Evolutionary conservation across 192 early-diverging fungal genomes (phyloP), one percentile per base, ranked within the genome.

Genomic region (Spizellomyces punctatus): DNA sequence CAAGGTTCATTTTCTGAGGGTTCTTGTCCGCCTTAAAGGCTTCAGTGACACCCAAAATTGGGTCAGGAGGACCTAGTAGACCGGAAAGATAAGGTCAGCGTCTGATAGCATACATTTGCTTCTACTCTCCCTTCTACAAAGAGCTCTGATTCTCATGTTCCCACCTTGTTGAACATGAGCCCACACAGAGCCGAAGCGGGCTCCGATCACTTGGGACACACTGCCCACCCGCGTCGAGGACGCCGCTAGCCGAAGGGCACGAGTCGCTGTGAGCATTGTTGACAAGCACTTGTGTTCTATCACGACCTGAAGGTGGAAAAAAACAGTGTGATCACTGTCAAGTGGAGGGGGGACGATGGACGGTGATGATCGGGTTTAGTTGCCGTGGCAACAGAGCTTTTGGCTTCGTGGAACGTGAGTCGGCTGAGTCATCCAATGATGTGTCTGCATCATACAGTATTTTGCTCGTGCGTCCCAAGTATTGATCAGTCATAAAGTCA

Each of bases 1-100:
- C 96, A 49, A 99, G 83, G 88, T 98, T 98, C 89, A 99, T 98
- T 89, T 99, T 99, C 74, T 86, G 86, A 10, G 94, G 76, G 75
- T 96, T 89, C 47, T 76, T 83, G 80, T 97, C 94, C 76, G 90
- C 91, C 87, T 93, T 94, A 89, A 92, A 99, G 36, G 94, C 94
- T 78, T 95, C 96, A 60, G 94, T 94, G 73, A 98, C 91, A 27
- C 82, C 82, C 50, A 87, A 79, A 65, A 87, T 87, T 6, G 85
- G 76, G 65, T 87, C 85, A 56, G 85, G 85, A 14, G 85, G 85
- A 58, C 81, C 85, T 78, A 63, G 52, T 16, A 36, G 72, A 14
- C 9, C 17, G 19, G 27, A 8, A 54, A 12, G 45, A 67, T 10
- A 36, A 36, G 27, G 27, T 36, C 27, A 36, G 27, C 27, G 0